Evolutionary conservation across 352 stramenopile genomes (phyloP).

Genomic region (Thraustotheca clavata): DNA sequence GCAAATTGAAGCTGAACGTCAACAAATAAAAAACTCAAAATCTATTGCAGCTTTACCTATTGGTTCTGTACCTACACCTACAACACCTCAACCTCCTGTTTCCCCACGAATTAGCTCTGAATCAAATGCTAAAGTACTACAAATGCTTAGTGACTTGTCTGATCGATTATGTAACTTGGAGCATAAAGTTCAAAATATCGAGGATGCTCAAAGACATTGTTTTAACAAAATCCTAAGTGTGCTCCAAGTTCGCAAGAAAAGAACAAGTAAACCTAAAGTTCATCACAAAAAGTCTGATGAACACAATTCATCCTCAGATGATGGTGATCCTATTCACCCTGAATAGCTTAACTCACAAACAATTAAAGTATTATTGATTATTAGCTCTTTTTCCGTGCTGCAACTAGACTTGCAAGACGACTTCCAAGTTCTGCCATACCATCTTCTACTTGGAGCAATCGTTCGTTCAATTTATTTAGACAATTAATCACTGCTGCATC

Average conservation of each 20-base stretch:
- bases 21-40: not conserved
- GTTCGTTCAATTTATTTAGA: constrained; percentile 3
- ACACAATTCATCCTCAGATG: no score
- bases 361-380: no score
- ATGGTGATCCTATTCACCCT: no score
- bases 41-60: not conserved
- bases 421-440: not conserved
- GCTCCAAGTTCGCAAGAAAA: not conserved
- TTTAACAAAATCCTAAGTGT: constrained; percentile 3
- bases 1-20: constrained; percentile 21
- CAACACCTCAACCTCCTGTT: not conserved
- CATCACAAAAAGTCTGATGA: no score
- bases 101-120: not conserved
- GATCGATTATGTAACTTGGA: not conserved
- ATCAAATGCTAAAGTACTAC: not conserved
- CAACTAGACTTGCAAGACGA: not conserved
- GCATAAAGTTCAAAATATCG: constrained; percentile 1
- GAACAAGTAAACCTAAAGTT: no score
- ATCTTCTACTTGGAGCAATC: constrained; percentile 15
- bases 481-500: constrained; percentile 4
- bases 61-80: not conserved
- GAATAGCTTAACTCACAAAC: no score
- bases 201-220: not conserved
- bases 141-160: not conserved
- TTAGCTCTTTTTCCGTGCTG: not conserved